Evolutionary conservation across 2,329 filamentous ascomycete species (phyloP).

Genomic region (Trichoderma atroviride): DNA sequence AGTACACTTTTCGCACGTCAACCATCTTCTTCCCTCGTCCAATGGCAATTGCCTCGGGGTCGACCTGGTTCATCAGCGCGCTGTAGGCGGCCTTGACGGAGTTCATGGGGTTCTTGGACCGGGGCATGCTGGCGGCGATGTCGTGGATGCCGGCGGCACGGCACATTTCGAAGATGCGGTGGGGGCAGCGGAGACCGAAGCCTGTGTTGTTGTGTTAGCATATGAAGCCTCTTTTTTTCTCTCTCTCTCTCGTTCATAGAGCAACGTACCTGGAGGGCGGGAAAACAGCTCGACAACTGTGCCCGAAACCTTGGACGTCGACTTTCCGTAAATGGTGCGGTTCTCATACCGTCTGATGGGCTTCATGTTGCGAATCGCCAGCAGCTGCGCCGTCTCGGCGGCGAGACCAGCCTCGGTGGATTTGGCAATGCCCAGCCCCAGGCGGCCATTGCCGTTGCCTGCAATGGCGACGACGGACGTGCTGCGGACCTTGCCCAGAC

Average conservation of each 20-base stretch:
- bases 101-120: constrained; percentile 96
- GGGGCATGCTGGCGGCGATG: constrained; percentile 78
- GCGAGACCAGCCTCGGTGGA: constrained; percentile 72
- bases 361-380: constrained; percentile 88
- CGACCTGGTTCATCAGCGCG: constrained; percentile 78
- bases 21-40: constrained; percentile 93
- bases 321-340: constrained; percentile 85
- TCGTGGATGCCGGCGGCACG: constrained; percentile 85
- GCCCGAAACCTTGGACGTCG: constrained; percentile 84
- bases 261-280: constrained; percentile 75
- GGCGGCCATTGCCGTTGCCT: constrained; percentile 80
- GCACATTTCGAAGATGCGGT: constrained; percentile 93
- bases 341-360: constrained; percentile 91
- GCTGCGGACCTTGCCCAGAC: constrained; percentile 88
- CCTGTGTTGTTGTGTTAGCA: constrained; percentile 54
- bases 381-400: constrained; percentile 70
- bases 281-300: constrained; percentile 79
- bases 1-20: constrained; percentile 96
- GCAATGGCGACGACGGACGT: constrained; percentile 77
- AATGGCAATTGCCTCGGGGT: constrained; percentile 87
- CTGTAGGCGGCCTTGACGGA: constrained; percentile 88
- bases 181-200: constrained; percentile 89
- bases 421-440: constrained; percentile 91
- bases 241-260: too few relatives aligned
- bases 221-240: background rate